Evolutionary conservation across 148 eudicot genomes (phyloP).

Genomic region (Rheum nobile): DNA sequence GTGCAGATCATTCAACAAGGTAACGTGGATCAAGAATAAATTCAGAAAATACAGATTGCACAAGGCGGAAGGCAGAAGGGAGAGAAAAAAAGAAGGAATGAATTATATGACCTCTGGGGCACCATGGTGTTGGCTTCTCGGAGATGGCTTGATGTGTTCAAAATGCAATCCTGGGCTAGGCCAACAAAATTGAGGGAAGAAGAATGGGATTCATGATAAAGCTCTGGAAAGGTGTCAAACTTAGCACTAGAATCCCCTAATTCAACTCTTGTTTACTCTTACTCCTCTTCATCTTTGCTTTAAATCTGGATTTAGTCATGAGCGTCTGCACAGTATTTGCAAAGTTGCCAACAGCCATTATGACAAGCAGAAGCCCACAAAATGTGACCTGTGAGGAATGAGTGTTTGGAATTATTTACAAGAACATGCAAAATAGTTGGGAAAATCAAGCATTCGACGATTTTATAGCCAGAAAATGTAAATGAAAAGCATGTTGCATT

Average conservation of each 20-base stretch:
- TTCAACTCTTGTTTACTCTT: slow-evolving; percentile 21
- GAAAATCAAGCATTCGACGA: neutral
- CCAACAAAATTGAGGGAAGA: neutral
- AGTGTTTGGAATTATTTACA: neutral
- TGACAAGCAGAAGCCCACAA: slow-evolving; percentile 32
- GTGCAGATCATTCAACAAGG: neutral
- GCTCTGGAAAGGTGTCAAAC: neutral
- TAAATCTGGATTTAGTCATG: slow-evolving; percentile 33
- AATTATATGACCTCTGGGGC: neutral
- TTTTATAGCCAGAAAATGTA: neutral
- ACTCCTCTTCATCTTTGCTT: slow-evolving; percentile 44
- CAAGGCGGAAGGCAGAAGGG: neutral
- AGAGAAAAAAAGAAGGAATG: too few relatives aligned
- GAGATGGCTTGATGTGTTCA: too few relatives aligned
- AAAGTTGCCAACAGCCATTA: slow-evolving; percentile 46
- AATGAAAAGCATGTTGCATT: neutral
- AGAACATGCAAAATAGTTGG: neutral
- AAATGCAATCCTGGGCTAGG: neutral
- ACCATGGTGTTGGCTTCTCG: neutral
- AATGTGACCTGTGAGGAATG: slow-evolving; percentile 27
- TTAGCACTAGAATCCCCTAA: neutral
- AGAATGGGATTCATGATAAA: neutral
- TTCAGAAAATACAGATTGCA: neutral
- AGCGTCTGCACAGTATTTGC: slow-evolving; percentile 34
- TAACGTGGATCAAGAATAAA: neutral